These are phyloP conservation scores for Penicillium sp. DNA, from an alignment of 2,329 filamentous ascomycete genomes.

Conservation along the genomic window DNA sequence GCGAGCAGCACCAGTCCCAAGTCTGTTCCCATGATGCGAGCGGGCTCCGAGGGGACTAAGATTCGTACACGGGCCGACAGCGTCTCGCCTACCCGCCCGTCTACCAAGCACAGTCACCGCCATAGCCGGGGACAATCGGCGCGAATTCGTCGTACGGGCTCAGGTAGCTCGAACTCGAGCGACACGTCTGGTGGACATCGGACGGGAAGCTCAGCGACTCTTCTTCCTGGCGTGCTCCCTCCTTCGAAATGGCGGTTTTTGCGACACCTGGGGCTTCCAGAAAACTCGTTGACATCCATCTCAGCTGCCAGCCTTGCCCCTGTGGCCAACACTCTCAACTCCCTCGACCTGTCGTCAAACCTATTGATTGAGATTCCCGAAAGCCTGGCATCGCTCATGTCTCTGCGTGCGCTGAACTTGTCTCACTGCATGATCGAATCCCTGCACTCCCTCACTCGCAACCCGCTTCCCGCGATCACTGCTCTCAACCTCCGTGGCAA, in stretches of 20 bases:
- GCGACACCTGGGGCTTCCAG: constrained; percentile 85
- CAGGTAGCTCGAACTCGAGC: constrained; percentile 87
- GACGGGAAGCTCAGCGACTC: constrained; percentile 73
- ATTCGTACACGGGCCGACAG: constrained; percentile 62
- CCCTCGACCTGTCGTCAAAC: constrained; percentile 88
- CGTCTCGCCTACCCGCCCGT: constrained; percentile 76
- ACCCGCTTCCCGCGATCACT: constrained; percentile 85
- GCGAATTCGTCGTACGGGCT: constrained; percentile 82
- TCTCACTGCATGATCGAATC: constrained; percentile 98
- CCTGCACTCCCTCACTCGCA: constrained; percentile 80
- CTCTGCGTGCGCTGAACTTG: constrained; percentile 87
- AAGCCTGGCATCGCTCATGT: constrained; percentile 79
- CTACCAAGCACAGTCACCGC: constrained; percentile 68
- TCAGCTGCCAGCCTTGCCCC: constrained; percentile 74
- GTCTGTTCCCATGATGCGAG: constrained; percentile 51
- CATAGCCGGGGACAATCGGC: constrained; percentile 67
- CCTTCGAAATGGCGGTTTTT: constrained; percentile 93
- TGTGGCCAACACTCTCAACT: constrained; percentile 83
- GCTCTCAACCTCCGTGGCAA: constrained; percentile 90
- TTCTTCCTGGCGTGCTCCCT: constrained; percentile 72
- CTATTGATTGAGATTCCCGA: constrained; percentile 94
- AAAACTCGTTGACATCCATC: constrained; percentile 85
- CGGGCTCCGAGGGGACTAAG: constrained; percentile 58
- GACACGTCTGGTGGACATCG: constrained; percentile 55
- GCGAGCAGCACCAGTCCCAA: constrained; percentile 54